Evolutionary conservation across 2,329 filamentous ascomycete genomes (phyloP).

Genomic region (Chalara sp.): DNA sequence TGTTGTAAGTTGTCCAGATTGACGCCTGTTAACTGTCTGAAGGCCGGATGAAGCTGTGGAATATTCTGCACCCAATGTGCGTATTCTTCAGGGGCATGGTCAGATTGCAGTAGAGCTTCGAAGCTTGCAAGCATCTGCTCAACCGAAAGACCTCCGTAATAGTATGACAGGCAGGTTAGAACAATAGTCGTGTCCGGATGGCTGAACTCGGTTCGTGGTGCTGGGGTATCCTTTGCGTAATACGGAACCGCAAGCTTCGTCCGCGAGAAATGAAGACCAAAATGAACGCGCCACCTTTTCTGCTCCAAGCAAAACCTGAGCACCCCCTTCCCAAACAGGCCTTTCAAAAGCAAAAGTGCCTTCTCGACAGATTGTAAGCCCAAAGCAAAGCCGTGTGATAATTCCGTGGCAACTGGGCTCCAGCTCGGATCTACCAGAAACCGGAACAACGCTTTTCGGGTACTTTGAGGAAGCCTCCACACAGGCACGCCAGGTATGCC

Average conservation of each 20-base stretch:
- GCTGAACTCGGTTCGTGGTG: slow-evolving; percentile 51
- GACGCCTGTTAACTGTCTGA: slow-evolving; percentile 40
- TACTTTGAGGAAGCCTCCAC: slow-evolving; percentile 1
- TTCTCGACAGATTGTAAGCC: slow-evolving; percentile 26
- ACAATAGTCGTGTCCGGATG: slow-evolving; percentile 52
- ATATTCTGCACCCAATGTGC: slow-evolving; percentile 37
- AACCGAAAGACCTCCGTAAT: slow-evolving; percentile 46
- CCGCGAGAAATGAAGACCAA: slow-evolving; percentile 43
- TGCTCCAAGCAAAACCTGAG: slow-evolving; percentile 44
- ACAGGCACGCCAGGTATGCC: slow-evolving; percentile 39
- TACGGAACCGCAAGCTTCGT: slow-evolving; percentile 52
- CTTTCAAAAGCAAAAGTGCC: slow-evolving; percentile 41
- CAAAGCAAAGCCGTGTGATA: neutral
- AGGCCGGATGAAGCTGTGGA: slow-evolving; percentile 27
- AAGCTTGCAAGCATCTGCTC: slow-evolving; percentile 43
- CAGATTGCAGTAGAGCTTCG: slow-evolving; percentile 38
- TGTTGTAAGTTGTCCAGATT: slow-evolving; percentile 50
- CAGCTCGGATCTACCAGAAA: slow-evolving; percentile 1
- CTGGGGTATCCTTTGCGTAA: slow-evolving; percentile 50
- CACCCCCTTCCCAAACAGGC: slow-evolving; percentile 49
- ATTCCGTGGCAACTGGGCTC: slow-evolving; percentile 8
- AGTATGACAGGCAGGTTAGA: slow-evolving; percentile 50
- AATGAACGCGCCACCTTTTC: slow-evolving; percentile 62
- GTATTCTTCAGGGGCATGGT: slow-evolving; percentile 47
- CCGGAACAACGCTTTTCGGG: neutral